phyloP scores from a whole-genome alignment of 208 protist genomes.

The Chromosphaera perkinsii region DNA sequence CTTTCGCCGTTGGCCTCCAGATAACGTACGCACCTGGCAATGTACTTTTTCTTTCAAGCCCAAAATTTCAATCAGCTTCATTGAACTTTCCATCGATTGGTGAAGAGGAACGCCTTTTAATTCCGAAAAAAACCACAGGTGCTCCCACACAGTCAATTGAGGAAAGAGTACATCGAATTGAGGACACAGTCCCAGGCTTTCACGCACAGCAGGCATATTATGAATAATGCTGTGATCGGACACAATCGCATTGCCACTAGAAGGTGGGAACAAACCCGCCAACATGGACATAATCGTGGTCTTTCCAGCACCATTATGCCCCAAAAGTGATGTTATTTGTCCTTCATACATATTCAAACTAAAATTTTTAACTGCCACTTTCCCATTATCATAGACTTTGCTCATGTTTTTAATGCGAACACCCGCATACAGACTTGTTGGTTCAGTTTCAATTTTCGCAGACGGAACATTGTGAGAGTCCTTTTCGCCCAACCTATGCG shows the following conservation, averaged over 20 bases:
- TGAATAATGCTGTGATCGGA: conserved; percentile 26
- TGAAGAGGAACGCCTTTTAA: conserved; percentile 23
- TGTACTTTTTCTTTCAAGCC: conserved; percentile 33
- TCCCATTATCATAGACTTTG: too few species aligned
- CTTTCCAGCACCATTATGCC: conserved; percentile 54
- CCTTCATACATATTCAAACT: conserved; percentile 35
- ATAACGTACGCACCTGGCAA: conserved; percentile 12
- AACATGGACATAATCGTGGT: conserved; percentile 46
- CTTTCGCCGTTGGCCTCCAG: conserved; percentile 63
- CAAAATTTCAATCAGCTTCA: conserved; percentile 11
- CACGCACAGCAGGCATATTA: conserved; percentile 7
- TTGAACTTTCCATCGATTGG: neutral
- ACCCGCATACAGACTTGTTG: too few species aligned
- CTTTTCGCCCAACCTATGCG: neutral
- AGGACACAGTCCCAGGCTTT: conserved; percentile 33
- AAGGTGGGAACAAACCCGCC: conserved; percentile 39
- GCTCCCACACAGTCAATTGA: conserved; percentile 23
- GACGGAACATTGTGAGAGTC: too few species aligned
- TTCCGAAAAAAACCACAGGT: conserved; percentile 22
- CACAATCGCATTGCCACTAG: conserved; percentile 26
- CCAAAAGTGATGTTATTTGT: conserved; percentile 45
- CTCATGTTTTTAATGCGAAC: too few species aligned
- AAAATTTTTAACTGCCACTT: too few species aligned
- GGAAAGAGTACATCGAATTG: conserved; percentile 31
- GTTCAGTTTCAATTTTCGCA: too few species aligned